Conservation (phyloP, 2,329 filamentous ascomycete genomes). For the Uncinocarpus reesii region DNA sequence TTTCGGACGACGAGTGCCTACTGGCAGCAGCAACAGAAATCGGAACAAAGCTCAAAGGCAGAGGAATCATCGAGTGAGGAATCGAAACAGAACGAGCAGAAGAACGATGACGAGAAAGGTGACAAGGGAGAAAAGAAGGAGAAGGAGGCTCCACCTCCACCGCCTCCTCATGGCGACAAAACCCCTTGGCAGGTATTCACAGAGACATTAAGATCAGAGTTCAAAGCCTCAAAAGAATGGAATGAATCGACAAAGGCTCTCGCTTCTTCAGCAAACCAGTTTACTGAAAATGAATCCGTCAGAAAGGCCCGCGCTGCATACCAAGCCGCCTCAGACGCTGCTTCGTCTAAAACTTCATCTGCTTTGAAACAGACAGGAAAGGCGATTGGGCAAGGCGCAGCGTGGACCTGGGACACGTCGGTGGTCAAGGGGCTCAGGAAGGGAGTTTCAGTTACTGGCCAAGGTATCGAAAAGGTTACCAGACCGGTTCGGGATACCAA, state of each 20-base stretch:
- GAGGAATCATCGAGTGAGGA: slow-evolving; percentile 23
- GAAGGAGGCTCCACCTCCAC: slow-evolving; percentile 62
- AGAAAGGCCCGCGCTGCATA: slow-evolving; percentile 78
- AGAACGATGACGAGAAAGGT: slow-evolving; percentile 39
- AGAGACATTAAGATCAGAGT: slow-evolving; percentile 87
- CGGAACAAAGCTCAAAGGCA: slow-evolving; percentile 26
- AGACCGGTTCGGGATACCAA: slow-evolving; percentile 89
- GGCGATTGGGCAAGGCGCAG: slow-evolving; percentile 78
- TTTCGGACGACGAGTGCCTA: slow-evolving; percentile 29
- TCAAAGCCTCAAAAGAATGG: slow-evolving; percentile 97
- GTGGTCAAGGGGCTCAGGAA: slow-evolving; percentile 85
- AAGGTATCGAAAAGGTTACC: slow-evolving; percentile 86
- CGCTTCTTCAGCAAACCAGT: slow-evolving; percentile 76
- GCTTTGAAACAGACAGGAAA: slow-evolving; percentile 78
- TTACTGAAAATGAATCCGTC: slow-evolving; percentile 85
- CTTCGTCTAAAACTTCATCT: slow-evolving; percentile 64
- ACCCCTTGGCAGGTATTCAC: slow-evolving; percentile 98
- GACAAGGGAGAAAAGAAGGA: slow-evolving; percentile 40
- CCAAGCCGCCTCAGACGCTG: slow-evolving; percentile 71
- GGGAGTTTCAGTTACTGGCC: slow-evolving; percentile 74
- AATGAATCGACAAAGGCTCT: slow-evolving; percentile 97
- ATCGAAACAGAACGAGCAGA: slow-evolving; percentile 39
- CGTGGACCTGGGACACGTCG: slow-evolving; percentile 94
- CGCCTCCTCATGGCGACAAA: slow-evolving; percentile 95
- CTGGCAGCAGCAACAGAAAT: slow-evolving; percentile 32